These are phyloP conservation scores for Theileria parva DNA, from an alignment of 169 alveolate genomes.

Conservation along the genomic window DNA sequence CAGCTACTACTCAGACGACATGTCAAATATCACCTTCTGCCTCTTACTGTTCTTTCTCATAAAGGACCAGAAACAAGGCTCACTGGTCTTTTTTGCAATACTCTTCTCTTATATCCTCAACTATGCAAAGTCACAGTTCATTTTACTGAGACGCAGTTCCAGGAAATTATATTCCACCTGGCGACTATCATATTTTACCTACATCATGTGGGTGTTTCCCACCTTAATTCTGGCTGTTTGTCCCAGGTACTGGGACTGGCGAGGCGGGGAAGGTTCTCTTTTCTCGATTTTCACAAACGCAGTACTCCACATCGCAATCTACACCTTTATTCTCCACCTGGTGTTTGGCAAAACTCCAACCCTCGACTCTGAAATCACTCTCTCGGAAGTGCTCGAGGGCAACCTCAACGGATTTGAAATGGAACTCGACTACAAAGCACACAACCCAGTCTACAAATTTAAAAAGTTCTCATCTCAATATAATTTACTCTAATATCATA, in stretches of 20 bases:
- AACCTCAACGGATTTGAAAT: not conserved
- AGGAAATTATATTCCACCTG: slow-evolving; percentile 11
- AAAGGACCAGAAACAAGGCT: slow-evolving; percentile 36
- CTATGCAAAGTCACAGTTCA: slow-evolving; percentile 23
- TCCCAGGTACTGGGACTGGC: slow-evolving; percentile 68
- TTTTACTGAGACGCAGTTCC: slow-evolving; percentile 25
- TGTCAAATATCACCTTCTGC: slow-evolving; percentile 44
- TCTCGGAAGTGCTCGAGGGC: slow-evolving; percentile 4
- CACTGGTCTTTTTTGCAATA: slow-evolving; percentile 12
- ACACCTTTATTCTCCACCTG: not conserved
- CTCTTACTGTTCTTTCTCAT: slow-evolving; percentile 45
- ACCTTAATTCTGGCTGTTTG: slow-evolving; percentile 60
- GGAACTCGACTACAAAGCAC: slow-evolving; percentile 9
- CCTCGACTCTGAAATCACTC: not conserved
- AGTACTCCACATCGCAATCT: slow-evolving; percentile 4
- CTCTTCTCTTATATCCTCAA: slow-evolving; percentile 21
- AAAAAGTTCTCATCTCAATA: not conserved
- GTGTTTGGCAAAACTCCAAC: not conserved
- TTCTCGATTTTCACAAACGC: not conserved
- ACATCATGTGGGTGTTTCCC: slow-evolving; percentile 53
- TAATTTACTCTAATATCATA: not conserved
- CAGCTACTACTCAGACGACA: slow-evolving; percentile 25
- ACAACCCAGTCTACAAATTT: slow-evolving; percentile 19
- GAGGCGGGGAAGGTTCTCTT: slow-evolving; percentile 28
- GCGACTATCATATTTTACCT: slow-evolving; percentile 19